Evolutionary conservation across 2,329 filamentous ascomycete genomes (phyloP).

Genomic region (Ophiostoma tasmaniense): DNA sequence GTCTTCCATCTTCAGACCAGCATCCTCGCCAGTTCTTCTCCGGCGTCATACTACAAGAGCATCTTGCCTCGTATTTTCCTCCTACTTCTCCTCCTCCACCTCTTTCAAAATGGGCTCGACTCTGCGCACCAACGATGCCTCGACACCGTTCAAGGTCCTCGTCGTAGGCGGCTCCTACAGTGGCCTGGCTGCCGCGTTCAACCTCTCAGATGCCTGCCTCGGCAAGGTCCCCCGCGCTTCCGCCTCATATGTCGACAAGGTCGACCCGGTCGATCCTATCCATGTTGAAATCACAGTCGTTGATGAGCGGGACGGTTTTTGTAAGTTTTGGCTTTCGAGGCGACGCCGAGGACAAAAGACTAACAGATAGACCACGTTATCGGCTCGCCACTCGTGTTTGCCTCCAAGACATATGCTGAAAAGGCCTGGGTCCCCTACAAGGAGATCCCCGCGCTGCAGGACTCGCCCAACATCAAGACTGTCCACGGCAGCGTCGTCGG

Average conservation of each 20-base stretch:
- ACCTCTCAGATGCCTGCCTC: constrained; percentile 57
- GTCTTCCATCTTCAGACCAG: neutral
- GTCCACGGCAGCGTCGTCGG: constrained; percentile 56
- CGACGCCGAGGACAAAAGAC: neutral
- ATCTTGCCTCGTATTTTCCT: neutral
- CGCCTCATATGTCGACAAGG: constrained; percentile 18
- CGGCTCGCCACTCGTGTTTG: constrained; percentile 63
- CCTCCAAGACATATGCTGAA: constrained; percentile 52
- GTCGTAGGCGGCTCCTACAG: constrained; percentile 64
- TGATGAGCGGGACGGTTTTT: constrained; percentile 76
- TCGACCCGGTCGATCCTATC: constrained; percentile 27
- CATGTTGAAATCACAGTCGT: constrained; percentile 63
- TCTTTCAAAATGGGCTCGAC: constrained; percentile 15
- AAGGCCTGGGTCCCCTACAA: constrained; percentile 63
- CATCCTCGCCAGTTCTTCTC: neutral
- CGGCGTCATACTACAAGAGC: neutral
- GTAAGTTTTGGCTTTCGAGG: constrained; percentile 34
- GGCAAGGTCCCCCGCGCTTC: constrained; percentile 44
- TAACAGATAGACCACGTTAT: constrained; percentile 58
- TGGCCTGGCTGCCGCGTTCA: constrained; percentile 58
- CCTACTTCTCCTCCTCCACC: neutral
- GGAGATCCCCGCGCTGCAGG: constrained; percentile 57
- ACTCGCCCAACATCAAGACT: constrained; percentile 49
- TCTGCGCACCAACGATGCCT: constrained; percentile 11
- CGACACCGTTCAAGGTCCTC: constrained; percentile 45